Base-by-base conservation (phyloP, 441 rosid genomes). In the Arabidopsis hybrid region DNA sequence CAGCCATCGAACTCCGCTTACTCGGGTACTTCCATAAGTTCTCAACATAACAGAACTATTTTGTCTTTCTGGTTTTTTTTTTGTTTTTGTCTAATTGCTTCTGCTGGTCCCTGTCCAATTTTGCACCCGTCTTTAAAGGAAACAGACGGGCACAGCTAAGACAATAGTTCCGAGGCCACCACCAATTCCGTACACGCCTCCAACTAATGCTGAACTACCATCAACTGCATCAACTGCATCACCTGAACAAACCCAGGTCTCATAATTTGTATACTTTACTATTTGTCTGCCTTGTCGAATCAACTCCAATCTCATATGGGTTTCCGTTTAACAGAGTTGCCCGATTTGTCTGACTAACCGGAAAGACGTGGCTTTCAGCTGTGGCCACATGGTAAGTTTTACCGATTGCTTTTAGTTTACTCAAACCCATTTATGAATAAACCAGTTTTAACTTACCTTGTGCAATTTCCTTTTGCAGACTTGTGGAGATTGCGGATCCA, bases 321-420 rank as follows among this genome's bases (percentile, higher is more conserved):
- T 65, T 67, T 14, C 29, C 3, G 0, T 47, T 66, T 57, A 58
- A 71, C 65, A 92, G 98, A 83, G 61, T 38, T 92, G 95, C 77
- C 91, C 98, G 8, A 82, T 91, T 70, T 93, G 98, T 82, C 84
- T 91, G 68, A 85, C 91, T 2, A 83, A 74, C 60, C 78, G 63
- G 17, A 88, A 89, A 73, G 85, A 91, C 71, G 65, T 86, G 86
- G 97, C 98, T 40, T 91, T 89, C 26, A 75, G 78, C n/a, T 91
- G 98, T 52, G 97, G 97, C 45, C 98, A 93, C 80, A 87, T 81
- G 93, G 98, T 91, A 65, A 71, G 87, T 72, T 65, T 60, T 53
- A 46, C 69, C 29, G 10, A 66, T 50, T 49, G 31, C 1, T 13
- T 39, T 38, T 60, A 7, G 16, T 43, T 31, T 7, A 12, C 46